These are phyloP conservation scores for Aspergillus ibericus DNA, from an alignment of 2,329 filamentous ascomycete species.

Conservation along the genomic window DNA sequence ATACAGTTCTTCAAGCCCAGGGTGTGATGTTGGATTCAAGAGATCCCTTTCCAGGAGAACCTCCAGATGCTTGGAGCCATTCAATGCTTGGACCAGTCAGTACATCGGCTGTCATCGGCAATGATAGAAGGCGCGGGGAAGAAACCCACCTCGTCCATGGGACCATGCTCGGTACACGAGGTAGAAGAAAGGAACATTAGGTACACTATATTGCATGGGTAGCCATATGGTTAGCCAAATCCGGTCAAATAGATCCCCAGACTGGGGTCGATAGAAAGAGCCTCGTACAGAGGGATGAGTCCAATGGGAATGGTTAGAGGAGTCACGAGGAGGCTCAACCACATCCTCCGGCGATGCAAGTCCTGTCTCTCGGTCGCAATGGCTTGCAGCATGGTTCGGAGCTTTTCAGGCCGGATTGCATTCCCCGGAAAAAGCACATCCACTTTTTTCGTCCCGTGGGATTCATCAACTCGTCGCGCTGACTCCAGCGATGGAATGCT, in stretches of 20 bases:
- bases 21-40: conserved; percentile 64
- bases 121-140: background rate
- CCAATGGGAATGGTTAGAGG: conserved; percentile 81
- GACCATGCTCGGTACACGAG: conserved; percentile 86
- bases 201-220: conserved; percentile 58
- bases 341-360: conserved; percentile 72
- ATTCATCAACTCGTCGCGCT: conserved; percentile 63
- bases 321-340: conserved; percentile 79
- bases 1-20: conserved; percentile 74
- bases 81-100: conserved; percentile 57
- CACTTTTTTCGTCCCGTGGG: conserved; percentile 67
- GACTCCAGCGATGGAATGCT: conserved; percentile 81
- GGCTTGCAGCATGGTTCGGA: conserved; percentile 64
- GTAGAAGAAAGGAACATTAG: conserved; percentile 97
- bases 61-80: conserved; percentile 80
- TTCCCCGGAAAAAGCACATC: conserved; percentile 67
- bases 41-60: conserved; percentile 76
- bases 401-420: conserved; percentile 64
- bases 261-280: background rate
- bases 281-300: conserved; percentile 75
- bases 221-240: conserved; percentile 7
- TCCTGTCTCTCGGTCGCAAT: conserved; percentile 78
- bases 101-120: conserved; percentile 25
- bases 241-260: background rate
- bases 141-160: conserved; percentile 68